Evolutionary conservation across 371 early-diverging fungal species (phyloP).

Genomic region (Saksenaea oblongispora): DNA sequence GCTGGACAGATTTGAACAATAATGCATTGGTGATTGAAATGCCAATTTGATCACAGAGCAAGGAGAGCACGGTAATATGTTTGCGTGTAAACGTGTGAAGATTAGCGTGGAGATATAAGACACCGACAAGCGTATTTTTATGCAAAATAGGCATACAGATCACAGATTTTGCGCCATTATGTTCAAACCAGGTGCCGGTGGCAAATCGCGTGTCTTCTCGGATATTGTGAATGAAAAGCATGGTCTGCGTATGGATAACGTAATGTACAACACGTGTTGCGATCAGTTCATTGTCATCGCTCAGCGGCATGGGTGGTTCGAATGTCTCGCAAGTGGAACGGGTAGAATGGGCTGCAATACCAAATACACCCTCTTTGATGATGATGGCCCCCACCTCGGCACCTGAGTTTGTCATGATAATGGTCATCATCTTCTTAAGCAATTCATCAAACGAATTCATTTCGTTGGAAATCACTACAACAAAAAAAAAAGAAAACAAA

Average conservation of each 20-base stretch:
- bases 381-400: slow-evolving; percentile 49
- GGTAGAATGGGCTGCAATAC: slow-evolving; percentile 42
- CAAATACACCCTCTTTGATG: slow-evolving; percentile 44
- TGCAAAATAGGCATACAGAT: slow-evolving; percentile 61
- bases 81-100: slow-evolving; percentile 57
- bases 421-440: slow-evolving; percentile 45
- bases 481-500: neutral
- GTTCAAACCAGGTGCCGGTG: slow-evolving; percentile 25
- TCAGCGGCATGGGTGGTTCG: slow-evolving; percentile 40
- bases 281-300: slow-evolving; percentile 37
- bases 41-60: slow-evolving; percentile 62
- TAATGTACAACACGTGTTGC: slow-evolving; percentile 42
- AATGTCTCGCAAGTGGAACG: slow-evolving; percentile 34
- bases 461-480: slow-evolving; percentile 46
- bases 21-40: slow-evolving; percentile 64
- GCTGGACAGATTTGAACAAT: slow-evolving; percentile 51
- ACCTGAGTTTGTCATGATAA: slow-evolving; percentile 47
- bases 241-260: slow-evolving; percentile 41
- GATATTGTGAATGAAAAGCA: slow-evolving; percentile 42
- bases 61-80: slow-evolving; percentile 53
- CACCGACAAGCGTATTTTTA: slow-evolving; percentile 55
- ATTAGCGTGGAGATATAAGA: slow-evolving; percentile 57
- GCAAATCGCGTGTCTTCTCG: slow-evolving; percentile 42
- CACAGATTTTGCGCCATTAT: slow-evolving; percentile 45
- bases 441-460: slow-evolving; percentile 52